These are phyloP conservation scores for Colletotrichum eleusines DNA, from an alignment of 2,329 filamentous ascomycete genomes.

Conservation along the genomic window DNA sequence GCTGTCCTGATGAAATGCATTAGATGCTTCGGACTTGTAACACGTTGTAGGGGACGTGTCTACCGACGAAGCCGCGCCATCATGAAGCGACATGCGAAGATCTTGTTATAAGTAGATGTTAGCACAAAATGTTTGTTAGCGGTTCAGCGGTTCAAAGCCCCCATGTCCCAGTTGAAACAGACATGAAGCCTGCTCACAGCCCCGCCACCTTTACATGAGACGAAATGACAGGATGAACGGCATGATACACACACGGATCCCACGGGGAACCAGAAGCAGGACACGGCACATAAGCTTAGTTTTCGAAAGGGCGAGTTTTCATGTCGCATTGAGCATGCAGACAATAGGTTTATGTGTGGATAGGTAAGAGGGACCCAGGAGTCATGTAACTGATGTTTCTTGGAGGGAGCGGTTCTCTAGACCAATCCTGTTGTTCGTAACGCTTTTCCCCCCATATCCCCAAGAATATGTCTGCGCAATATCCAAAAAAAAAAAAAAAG, in stretches of 20 bases:
- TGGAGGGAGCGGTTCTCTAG: conserved; percentile 10
- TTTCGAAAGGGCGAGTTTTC: conserved; percentile 34
- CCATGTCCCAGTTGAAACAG: conserved; percentile 23
- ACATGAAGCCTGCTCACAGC: conserved; percentile 22
- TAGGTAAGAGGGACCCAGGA: conserved; percentile 12
- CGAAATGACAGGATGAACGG: conserved; percentile 25
- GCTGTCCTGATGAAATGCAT: conserved; percentile 2
- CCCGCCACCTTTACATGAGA: conserved; percentile 20
- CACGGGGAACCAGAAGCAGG: background rate
- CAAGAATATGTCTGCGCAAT: conserved; percentile 36
- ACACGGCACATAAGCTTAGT: background rate
- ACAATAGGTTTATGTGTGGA: conserved; percentile 39
- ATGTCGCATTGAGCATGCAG: conserved; percentile 40
- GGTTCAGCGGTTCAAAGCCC: background rate
- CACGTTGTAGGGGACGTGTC: background rate
- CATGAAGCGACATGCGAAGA: background rate
- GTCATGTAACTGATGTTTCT: conserved; percentile 12
- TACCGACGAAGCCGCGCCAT: background rate
- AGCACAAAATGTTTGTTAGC: background rate
- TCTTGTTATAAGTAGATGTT: background rate
- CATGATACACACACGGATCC: conserved; percentile 1
- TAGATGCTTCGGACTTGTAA: conserved; percentile 3
- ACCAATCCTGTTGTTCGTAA: conserved; percentile 18
- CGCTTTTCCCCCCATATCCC: conserved; percentile 26
- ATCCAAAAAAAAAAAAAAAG: conserved; percentile 22